Percentiles rank a stretch among this genome's conserved stretches.
phyloP scores from a whole-genome alignment of 2,329 filamentous ascomycete genomes.

The Elsinoe necatrix region DNA sequence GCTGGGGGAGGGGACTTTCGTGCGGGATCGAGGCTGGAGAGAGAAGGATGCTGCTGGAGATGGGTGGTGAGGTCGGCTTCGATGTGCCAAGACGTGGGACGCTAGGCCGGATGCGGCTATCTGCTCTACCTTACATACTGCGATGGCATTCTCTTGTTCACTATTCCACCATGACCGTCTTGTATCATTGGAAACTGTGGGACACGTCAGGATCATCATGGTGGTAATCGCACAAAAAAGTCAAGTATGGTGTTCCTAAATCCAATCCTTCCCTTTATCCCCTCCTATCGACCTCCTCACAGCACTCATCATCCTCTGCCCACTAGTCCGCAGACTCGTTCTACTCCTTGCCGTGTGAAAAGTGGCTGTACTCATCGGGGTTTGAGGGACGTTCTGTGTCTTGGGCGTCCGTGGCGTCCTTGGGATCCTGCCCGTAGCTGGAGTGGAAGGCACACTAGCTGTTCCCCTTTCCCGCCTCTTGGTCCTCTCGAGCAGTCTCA shows the following conservation, averaged over 20 bases:
- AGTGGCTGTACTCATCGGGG: not conserved
- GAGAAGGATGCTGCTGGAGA: not conserved
- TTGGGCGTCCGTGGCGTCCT: not conserved
- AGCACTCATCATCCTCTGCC: not conserved
- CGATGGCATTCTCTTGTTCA: too few species aligned
- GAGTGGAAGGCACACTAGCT: not conserved
- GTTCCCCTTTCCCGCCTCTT: slow-evolving; percentile 16
- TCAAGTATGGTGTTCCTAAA: not conserved
- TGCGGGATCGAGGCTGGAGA: too few species aligned
- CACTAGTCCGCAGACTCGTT: not conserved
- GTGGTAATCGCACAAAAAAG: too few species aligned
- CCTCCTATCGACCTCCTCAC: not conserved
- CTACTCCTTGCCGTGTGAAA: slow-evolving; percentile 19
- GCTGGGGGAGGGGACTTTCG: too few species aligned
- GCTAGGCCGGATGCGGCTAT: not conserved
- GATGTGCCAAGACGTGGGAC: not conserved
- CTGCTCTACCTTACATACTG: too few species aligned
- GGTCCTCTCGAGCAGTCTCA: slow-evolving; percentile 22
- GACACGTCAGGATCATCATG: too few species aligned
- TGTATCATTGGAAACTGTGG: too few species aligned
- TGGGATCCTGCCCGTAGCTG: not conserved
- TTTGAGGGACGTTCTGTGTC: not conserved
- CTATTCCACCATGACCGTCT: too few species aligned
- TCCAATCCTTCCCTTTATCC: not conserved
- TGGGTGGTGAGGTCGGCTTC: slow-evolving; percentile 2